phyloP scores from a whole-genome alignment of 2,329 filamentous ascomycete species.

The Pyrenochaeta sp. region DNA sequence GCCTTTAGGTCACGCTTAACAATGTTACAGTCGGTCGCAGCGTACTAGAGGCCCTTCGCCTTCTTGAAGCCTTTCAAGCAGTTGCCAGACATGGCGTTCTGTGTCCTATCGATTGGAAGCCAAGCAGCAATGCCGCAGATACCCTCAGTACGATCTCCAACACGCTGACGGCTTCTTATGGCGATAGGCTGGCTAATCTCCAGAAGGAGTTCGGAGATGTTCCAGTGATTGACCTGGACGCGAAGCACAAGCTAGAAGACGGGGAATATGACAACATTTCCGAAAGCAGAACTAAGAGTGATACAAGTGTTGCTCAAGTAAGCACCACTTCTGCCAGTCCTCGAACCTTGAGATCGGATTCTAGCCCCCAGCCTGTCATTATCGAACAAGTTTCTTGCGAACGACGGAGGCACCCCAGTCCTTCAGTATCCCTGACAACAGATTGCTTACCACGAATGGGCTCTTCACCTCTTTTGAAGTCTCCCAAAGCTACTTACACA shows the following conservation, averaged over 20 bases:
- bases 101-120: slow-evolving; percentile 43
- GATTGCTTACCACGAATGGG: neutral
- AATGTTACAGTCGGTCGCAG: slow-evolving; percentile 40
- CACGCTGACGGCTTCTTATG: slow-evolving; percentile 37
- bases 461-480: neutral
- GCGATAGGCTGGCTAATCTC: slow-evolving; percentile 33
- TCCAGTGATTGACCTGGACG: slow-evolving; percentile 8
- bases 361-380: neutral
- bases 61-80: slow-evolving; percentile 42
- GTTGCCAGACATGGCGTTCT: slow-evolving; percentile 41
- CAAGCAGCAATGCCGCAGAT: slow-evolving; percentile 19
- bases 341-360: neutral
- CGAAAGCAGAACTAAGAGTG: neutral
- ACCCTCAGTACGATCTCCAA: slow-evolving; percentile 35
- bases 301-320: neutral
- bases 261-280: neutral
- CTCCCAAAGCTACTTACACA: neutral
- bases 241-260: slow-evolving; percentile 4
- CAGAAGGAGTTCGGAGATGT: slow-evolving; percentile 38
- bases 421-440: neutral
- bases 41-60: slow-evolving; percentile 39
- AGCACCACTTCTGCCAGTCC: neutral
- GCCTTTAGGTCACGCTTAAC: slow-evolving; percentile 34
- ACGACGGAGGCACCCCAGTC: neutral
- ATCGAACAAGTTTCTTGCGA: neutral